Percentiles rank a stretch among this genome's conserved stretches.
Evolutionary conservation across 768 basidiomycete genomes (phyloP).

Genomic region (Saitozyma podzolica): DNA sequence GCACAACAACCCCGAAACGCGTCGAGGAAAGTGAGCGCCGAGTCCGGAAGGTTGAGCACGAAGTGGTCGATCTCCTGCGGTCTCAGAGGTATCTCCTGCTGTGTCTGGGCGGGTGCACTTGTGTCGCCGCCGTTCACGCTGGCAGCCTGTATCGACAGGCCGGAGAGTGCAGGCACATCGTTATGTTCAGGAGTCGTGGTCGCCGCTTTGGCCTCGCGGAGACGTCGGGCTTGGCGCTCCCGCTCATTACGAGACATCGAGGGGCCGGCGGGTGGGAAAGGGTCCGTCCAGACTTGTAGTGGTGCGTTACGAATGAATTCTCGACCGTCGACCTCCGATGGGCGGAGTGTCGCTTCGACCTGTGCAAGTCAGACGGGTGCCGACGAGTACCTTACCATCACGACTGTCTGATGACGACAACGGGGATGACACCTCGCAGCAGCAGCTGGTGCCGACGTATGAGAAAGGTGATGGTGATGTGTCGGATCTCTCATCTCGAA

Average conservation of each 20-base stretch:
- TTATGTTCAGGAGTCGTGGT: no score
- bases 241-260: constrained; percentile 54
- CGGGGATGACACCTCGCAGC: no score
- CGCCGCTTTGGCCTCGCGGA: constrained; percentile 7
- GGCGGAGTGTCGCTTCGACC: constrained; percentile 70
- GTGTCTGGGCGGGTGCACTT: constrained; percentile 7
- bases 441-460: no score
- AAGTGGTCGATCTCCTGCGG: constrained; percentile 70
- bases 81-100: constrained; percentile 3
- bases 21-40: constrained; percentile 83
- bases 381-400: no score
- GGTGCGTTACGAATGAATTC: constrained; percentile 73
- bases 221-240: constrained; percentile 10
- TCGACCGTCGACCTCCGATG: constrained; percentile 80
- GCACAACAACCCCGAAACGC: constrained; percentile 76
- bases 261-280: constrained; percentile 60
- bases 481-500: no score
- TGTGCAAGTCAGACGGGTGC: constrained; percentile 51
- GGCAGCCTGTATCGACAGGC: no score
- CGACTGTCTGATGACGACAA: no score
- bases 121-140: no score
- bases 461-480: no score
- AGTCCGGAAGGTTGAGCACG: constrained; percentile 97
- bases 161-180: no score
- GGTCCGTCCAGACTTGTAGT: constrained; percentile 60